Percentiles rank a stretch among this genome's conserved stretches.
phyloP scores from a whole-genome alignment of 2,329 filamentous ascomycete species.

The Microcyclospora tardicrescens region DNA sequence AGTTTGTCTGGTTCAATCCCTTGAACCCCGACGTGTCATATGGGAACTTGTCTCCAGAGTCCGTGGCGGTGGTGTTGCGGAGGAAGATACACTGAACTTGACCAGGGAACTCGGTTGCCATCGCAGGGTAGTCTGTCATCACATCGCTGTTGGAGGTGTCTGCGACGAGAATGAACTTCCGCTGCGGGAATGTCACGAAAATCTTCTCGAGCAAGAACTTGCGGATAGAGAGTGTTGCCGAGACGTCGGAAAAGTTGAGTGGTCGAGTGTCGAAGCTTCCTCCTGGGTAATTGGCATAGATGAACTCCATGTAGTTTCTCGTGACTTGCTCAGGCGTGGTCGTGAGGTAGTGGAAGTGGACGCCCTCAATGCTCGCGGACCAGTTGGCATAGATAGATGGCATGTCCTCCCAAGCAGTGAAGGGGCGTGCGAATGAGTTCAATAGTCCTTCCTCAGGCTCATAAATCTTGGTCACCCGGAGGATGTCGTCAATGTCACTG shows the following conservation, averaged over 20 bases:
- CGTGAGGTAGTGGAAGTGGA: slow-evolving; percentile 72
- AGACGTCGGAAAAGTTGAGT: slow-evolving; percentile 64
- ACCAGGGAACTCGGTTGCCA: slow-evolving; percentile 53
- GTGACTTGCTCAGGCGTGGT: slow-evolving; percentile 69
- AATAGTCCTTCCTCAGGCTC: slow-evolving; percentile 59
- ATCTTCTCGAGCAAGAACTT: slow-evolving; percentile 56
- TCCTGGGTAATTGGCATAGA: slow-evolving; percentile 64
- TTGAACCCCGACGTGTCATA: slow-evolving; percentile 64
- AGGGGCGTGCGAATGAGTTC: slow-evolving; percentile 62
- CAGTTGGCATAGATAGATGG: slow-evolving; percentile 66
- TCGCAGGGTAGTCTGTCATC: slow-evolving; percentile 43
- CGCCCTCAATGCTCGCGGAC: slow-evolving; percentile 50
- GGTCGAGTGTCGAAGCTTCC: slow-evolving; percentile 68
- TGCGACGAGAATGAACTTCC: slow-evolving; percentile 63
- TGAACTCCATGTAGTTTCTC: slow-evolving; percentile 65
- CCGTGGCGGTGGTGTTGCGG: slow-evolving; percentile 60
- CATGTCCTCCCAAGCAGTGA: slow-evolving; percentile 66
- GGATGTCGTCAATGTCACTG: slow-evolving; percentile 68
- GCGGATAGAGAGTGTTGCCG: slow-evolving; percentile 59
- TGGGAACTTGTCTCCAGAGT: slow-evolving; percentile 53
- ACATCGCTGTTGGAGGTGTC: slow-evolving; percentile 68
- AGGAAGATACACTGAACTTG: slow-evolving; percentile 69
- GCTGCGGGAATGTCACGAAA: slow-evolving; percentile 60
- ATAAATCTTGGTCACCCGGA: slow-evolving; percentile 72
- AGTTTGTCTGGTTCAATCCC: slow-evolving; percentile 49